Evolutionary conservation across 192 early-diverging fungal species (phyloP), one percentile per base, ranked within the genome.

Genomic region (Cladochytrium replicatum): DNA sequence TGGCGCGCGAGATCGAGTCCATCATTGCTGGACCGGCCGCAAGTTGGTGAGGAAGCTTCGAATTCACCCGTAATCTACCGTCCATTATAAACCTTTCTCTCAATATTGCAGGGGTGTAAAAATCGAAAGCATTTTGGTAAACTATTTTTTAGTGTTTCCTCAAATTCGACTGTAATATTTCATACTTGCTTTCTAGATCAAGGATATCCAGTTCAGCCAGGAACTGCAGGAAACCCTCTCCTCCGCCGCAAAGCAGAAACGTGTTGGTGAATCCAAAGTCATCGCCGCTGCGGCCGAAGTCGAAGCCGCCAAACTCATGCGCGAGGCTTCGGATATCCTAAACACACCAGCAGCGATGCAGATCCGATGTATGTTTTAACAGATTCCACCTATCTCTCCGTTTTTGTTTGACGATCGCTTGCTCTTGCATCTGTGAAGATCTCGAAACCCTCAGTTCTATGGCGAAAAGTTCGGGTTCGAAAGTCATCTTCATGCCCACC

Each of bases 201-300:
- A 92, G 63, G 90, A 93, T 48, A 64, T 95, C 15, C 55, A 58
- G 30, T 80, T 93, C 64, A 74, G 78, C 9, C 54, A 46, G 6
- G 87, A 91, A 34, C 63, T 93, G 21, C 88, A 91, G 47, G 74
- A 83, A 32, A 88, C 85, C 0, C 69, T 93, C 30, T 80, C 87
- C 9, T 79, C 89, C 1, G 92, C 91, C 7, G 90, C 90, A 26
- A 88, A 89, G 52, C 83, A 86, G 48, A 82, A 89, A 55, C 69
- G 92, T n/a, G 73, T 93, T 45, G 92, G 86, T 27, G 81, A 92
- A 64, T 79, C 81, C 50, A 93, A 92, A 72, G 75, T 93, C 34
- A 96, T 96, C 62, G 80, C 86, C 22, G 89, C 91, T 1, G 54
- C 79, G 56, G 89, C 91, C 1, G 72, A 74, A 42, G 89, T 91